phyloP scores from a whole-genome alignment of 2,329 filamentous ascomycete genomes.

The Daldinia sp. region DNA sequence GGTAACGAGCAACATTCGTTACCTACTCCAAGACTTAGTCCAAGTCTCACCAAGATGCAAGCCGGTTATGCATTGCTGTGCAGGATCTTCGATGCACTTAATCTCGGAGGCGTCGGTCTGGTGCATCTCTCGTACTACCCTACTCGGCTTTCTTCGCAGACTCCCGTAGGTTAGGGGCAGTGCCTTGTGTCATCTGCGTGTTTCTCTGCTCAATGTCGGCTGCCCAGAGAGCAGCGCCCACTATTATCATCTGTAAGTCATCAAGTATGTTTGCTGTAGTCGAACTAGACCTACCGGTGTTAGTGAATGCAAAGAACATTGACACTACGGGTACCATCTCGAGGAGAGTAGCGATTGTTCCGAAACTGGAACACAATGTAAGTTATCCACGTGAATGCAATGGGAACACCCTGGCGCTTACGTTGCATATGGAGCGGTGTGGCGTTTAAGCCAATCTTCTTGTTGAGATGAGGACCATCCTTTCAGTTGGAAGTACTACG shows the following conservation, averaged over 20 bases:
- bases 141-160: constrained; percentile 59
- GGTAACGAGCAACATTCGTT: constrained; percentile 20
- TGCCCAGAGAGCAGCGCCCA: constrained; percentile 94
- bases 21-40: not conserved
- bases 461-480: constrained; percentile 73
- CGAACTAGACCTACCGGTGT: constrained; percentile 64
- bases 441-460: constrained; percentile 73
- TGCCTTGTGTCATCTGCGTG: constrained; percentile 58
- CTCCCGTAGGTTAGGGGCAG: constrained; percentile 60
- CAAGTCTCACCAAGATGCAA: constrained; percentile 23
- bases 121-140: constrained; percentile 34
- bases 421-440: constrained; percentile 82
- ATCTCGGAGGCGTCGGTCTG: constrained; percentile 40
- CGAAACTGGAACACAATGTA: constrained; percentile 64
- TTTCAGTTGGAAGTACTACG: constrained; percentile 90
- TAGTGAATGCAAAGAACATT: constrained; percentile 88
- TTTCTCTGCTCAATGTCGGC: constrained; percentile 76
- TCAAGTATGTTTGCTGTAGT: not conserved
- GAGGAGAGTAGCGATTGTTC: constrained; percentile 76
- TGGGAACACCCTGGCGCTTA: constrained; percentile 54
- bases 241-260: constrained; percentile 51
- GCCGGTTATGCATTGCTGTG: constrained; percentile 26
- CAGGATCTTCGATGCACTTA: constrained; percentile 38
- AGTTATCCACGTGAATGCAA: not conserved
- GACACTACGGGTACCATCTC: constrained; percentile 86